These are phyloP conservation scores for Cubamyces lactineus DNA, from an alignment of 768 basidiomycete species.

Conservation along the genomic window DNA sequence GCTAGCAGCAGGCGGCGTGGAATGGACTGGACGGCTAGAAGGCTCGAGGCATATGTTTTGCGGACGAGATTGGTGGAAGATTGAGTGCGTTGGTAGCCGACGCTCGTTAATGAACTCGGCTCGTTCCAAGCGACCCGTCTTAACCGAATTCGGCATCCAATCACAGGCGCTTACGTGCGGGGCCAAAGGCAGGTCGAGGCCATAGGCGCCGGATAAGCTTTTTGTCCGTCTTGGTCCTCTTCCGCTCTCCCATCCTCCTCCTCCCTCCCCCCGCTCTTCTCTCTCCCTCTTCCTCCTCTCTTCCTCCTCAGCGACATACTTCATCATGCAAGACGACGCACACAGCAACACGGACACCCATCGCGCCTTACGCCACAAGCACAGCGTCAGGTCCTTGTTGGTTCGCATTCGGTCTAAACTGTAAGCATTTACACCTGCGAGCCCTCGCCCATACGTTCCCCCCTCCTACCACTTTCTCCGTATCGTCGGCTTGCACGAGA, in stretches of 20 bases:
- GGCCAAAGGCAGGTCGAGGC: not conserved
- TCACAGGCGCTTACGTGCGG: conserved; percentile 2
- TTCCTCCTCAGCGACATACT: conserved; percentile 5
- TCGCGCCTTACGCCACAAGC: not conserved
- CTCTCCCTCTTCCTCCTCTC: not conserved
- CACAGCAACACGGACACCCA: not conserved
- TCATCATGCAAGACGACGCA: not conserved
- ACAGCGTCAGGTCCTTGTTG: conserved; percentile 4
- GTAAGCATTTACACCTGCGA: conserved; percentile 1
- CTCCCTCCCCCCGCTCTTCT: not conserved
- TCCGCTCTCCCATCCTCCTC: not conserved
- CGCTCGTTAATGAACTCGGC: conserved; percentile 2
- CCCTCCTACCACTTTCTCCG: not conserved
- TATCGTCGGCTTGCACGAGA: not conserved
- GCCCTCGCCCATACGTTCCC: too few species aligned
- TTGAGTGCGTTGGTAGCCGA: conserved; percentile 13
- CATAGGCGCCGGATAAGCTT: conserved; percentile 22
- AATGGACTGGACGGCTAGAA: not conserved
- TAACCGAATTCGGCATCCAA: not conserved
- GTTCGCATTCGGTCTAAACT: conserved; percentile 21
- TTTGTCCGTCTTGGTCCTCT: conserved; percentile 17
- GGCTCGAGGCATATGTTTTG: not conserved
- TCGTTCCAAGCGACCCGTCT: not conserved
- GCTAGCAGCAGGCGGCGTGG: not conserved
- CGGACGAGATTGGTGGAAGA: conserved; percentile 2